phyloP scores from a whole-genome alignment of 345 rosid species.

The Corchorus olitorius region DNA sequence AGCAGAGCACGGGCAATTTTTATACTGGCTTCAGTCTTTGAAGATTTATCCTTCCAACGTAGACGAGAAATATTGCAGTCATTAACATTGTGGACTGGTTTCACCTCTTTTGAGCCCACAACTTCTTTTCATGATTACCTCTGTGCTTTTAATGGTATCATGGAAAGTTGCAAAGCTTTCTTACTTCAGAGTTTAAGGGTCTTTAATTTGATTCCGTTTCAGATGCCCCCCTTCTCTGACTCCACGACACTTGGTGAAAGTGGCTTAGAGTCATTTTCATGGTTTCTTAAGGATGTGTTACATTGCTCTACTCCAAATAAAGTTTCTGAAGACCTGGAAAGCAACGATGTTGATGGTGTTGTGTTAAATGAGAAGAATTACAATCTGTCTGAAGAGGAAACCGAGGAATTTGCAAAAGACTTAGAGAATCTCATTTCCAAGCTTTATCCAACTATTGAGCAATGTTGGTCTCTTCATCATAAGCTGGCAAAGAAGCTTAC shows the following conservation, averaged over 20 bases:
- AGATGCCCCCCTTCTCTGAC: constrained; percentile 33
- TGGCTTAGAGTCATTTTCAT: constrained; percentile 31
- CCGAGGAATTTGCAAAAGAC: constrained; percentile 50
- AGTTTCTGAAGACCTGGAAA: constrained; percentile 36
- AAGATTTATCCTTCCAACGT: constrained; percentile 59
- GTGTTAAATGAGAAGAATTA: constrained; percentile 25
- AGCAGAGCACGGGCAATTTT: constrained; percentile 57
- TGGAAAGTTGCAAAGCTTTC: constrained; percentile 62
- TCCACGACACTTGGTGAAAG: constrained; percentile 25
- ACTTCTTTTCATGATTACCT: constrained; percentile 70
- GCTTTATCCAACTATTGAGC: constrained; percentile 57
- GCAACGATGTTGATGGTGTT: constrained; percentile 25
- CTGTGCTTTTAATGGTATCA: constrained; percentile 56
- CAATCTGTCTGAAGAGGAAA: constrained; percentile 48
- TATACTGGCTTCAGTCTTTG: constrained; percentile 58
- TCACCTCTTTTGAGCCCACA: constrained; percentile 60
- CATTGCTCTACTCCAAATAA: constrained; percentile 29
- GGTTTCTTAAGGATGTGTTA: constrained; percentile 54
- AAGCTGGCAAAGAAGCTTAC: constrained; percentile 61
- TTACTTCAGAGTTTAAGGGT: constrained; percentile 43
- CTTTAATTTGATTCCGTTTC: constrained; percentile 48
- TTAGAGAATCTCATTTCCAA: constrained; percentile 47
- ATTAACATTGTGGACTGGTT: constrained; percentile 59
- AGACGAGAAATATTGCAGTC: constrained; percentile 57
- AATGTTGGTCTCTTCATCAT: constrained; percentile 67